Conservation (phyloP, 805 yeast species). For the Hanseniaspora hatyaiensis region DNA sequence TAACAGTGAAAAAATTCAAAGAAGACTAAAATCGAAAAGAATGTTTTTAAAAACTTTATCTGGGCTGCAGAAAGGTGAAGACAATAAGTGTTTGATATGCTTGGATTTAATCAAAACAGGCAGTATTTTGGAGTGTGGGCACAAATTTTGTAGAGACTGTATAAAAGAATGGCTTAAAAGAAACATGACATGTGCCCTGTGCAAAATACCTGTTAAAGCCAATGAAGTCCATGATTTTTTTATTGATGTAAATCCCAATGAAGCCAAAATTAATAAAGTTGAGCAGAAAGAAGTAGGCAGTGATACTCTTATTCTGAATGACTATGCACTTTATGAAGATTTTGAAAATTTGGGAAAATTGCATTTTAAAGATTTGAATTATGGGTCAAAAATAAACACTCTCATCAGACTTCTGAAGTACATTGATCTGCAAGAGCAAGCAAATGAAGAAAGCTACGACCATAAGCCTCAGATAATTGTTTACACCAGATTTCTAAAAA, state of each 20-base stretch:
- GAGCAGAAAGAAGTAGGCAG: not conserved
- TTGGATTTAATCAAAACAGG: constrained; percentile 60
- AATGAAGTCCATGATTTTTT: constrained; percentile 61
- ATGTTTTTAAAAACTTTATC: constrained; percentile 40
- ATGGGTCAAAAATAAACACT: constrained; percentile 80
- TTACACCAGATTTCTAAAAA: constrained; percentile 78
- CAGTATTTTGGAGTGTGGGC: constrained; percentile 81
- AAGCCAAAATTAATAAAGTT: not conserved
- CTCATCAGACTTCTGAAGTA: constrained; percentile 62
- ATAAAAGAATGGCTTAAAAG: constrained; percentile 58
- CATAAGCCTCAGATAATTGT: constrained; percentile 59
- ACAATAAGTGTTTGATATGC: constrained; percentile 62
- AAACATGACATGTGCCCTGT: constrained; percentile 63
- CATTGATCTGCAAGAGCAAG: constrained; percentile 41
- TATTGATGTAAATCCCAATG: constrained; percentile 26
- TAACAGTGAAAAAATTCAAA: constrained; percentile 22
- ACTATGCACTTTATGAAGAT: not conserved
- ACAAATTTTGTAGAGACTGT: constrained; percentile 76
- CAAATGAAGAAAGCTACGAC: constrained; percentile 20
- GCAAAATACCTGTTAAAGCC: constrained; percentile 43
- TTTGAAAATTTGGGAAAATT: constrained; percentile 19
- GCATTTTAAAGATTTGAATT: constrained; percentile 33
- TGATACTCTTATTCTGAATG: not conserved
- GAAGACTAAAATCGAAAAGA: constrained; percentile 32
- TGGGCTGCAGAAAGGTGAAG: constrained; percentile 24